Percentiles rank a stretch among this genome's conserved stretches.
phyloP scores from a whole-genome alignment of 2,329 filamentous ascomycete species.

The Fulvia fulva region DNA sequence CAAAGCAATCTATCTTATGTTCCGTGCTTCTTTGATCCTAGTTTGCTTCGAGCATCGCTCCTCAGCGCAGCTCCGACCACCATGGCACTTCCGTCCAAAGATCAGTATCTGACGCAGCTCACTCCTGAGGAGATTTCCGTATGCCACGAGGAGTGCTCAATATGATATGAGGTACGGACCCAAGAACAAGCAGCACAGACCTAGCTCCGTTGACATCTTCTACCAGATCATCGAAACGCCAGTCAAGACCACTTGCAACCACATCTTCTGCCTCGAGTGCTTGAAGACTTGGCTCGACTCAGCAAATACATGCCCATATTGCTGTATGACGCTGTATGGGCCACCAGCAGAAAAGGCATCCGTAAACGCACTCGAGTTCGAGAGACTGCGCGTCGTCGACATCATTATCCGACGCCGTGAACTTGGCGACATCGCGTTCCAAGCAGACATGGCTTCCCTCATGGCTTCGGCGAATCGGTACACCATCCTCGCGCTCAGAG shows the following conservation, averaged over 20 bases:
- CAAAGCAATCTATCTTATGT: too few relatives aligned
- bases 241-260: not conserved
- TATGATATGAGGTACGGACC: not conserved
- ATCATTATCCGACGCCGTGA: too few relatives aligned
- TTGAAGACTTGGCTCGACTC: not conserved
- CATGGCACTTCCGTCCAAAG: not conserved
- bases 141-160: not conserved
- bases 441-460: too few relatives aligned
- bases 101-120: not conserved
- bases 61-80: too few relatives aligned
- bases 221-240: not conserved
- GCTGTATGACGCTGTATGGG: not conserved
- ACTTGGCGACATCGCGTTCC: too few relatives aligned
- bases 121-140: not conserved
- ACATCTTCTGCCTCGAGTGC: not conserved
- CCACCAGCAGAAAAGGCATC: not conserved
- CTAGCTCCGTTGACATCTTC: not conserved
- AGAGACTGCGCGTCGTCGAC: too few relatives aligned
- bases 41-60: too few relatives aligned
- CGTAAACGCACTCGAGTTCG: not conserved
- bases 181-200: not conserved
- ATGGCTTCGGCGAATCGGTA: too few relatives aligned
- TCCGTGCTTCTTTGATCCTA: too few relatives aligned
- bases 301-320: not conserved
- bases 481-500: not conserved